A percentile compares a stretch with the other conserved stretches of the same genome.
These are phyloP conservation scores for Nitzschia sp. DNA, from an alignment of 108 stramenopile genomes.

Conservation along the genomic window DNA sequence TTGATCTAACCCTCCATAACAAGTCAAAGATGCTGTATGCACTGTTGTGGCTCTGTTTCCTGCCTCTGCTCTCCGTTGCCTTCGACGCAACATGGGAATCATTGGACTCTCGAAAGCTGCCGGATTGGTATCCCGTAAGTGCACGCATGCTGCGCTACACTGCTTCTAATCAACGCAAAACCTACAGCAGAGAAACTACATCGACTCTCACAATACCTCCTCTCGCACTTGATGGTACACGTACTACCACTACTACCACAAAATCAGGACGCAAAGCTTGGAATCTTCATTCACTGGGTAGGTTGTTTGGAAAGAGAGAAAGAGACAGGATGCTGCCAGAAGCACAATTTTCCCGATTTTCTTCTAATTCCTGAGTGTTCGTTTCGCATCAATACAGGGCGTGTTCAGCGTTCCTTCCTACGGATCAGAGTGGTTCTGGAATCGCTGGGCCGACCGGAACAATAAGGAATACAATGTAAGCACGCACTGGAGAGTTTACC, in stretches of 20 bases:
- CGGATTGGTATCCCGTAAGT: constrained; percentile 35
- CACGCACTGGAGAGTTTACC: no score
- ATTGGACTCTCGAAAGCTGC: constrained; percentile 37
- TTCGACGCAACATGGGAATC: constrained; percentile 52
- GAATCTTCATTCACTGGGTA: constrained; percentile 50
- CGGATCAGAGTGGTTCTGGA: constrained; percentile 48
- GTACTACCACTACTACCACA: no score
- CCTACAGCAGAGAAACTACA: no score
- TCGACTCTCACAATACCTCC: not conserved
- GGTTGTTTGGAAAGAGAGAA: not conserved
- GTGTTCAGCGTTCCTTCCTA: constrained; percentile 53
- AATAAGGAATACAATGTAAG: no score
- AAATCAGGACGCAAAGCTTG: constrained; percentile 45
- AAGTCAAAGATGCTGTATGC: no score
- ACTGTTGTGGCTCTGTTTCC: no score
- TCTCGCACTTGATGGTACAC: no score
- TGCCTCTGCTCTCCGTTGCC: constrained; percentile 4
- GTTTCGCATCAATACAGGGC: constrained; percentile 48
- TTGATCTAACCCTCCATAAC: no score
- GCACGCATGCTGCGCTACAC: not conserved
- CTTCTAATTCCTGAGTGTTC: constrained; percentile 30
- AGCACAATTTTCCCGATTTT: not conserved
- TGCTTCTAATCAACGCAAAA: not conserved
- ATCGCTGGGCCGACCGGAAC: constrained; percentile 21
- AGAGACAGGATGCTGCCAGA: no score